Evolutionary conservation across 192 early-diverging fungal species (phyloP).

Genomic region (Umbelopsis vinacea): DNA sequence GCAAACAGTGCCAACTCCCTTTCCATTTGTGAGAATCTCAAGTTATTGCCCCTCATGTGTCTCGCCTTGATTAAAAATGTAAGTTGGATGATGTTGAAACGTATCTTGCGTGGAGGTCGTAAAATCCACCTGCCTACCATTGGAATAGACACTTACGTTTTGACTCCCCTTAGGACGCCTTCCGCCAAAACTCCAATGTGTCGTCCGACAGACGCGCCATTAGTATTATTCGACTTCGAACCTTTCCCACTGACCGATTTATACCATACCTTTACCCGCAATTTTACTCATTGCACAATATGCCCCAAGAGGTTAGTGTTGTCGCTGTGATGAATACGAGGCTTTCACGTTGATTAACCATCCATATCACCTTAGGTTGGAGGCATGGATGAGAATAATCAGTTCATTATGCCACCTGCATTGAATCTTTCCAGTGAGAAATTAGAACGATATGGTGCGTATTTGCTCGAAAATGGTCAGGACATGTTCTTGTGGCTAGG

Average conservation of each 20-base stretch:
- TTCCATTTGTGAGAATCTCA: conserved; percentile 72
- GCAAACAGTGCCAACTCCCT: conserved; percentile 69
- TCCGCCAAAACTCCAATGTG: conserved; percentile 54
- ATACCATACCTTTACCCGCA: conserved; percentile 62
- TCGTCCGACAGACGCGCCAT: conserved; percentile 65
- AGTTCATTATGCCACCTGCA: conserved; percentile 67
- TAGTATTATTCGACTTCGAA: conserved; percentile 65
- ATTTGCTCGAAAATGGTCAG: conserved; percentile 73
- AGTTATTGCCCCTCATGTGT: conserved; percentile 72
- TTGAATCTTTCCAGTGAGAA: conserved; percentile 78
- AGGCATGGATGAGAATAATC: conserved; percentile 59
- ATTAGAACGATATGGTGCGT: conserved; percentile 75
- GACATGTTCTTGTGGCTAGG: conserved; percentile 85
- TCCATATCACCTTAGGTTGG: too few relatives aligned
- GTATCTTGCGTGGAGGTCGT: too few relatives aligned
- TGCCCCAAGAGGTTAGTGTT: conserved; percentile 62
- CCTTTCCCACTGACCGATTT: conserved; percentile 65
- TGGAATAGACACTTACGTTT: too few relatives aligned
- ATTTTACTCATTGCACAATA: conserved; percentile 73
- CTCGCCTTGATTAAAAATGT: conserved; percentile 77
- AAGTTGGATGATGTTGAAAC: too few relatives aligned
- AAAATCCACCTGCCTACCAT: too few relatives aligned
- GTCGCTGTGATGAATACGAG: background rate
- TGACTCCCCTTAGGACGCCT: conserved; percentile 25
- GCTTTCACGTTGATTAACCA: too few relatives aligned